Conservation (phyloP, 495 filamentous ascomycete genomes). For the Pseudevernia furfuracea region DNA sequence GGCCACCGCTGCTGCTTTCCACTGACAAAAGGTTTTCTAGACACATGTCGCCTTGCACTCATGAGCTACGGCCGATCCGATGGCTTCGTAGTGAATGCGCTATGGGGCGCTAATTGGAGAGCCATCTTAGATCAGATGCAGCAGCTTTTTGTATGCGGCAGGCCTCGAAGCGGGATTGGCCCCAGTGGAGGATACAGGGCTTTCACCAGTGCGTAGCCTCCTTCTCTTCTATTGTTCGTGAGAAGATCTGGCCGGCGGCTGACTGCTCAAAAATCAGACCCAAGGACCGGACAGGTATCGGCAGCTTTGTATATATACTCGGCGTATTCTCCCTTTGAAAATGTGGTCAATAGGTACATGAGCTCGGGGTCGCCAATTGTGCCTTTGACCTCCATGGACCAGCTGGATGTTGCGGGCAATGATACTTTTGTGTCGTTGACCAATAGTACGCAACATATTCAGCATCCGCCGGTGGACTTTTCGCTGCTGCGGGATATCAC, state of each 20-base stretch:
- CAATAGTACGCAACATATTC: background rate
- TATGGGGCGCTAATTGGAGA: slow-evolving; percentile 4
- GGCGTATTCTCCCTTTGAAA: slow-evolving; percentile 3
- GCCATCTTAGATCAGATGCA: background rate
- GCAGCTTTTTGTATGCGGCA: background rate
- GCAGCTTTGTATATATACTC: slow-evolving; percentile 11
- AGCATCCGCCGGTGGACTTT: background rate
- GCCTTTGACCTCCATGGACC: background rate
- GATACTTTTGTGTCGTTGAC: background rate
- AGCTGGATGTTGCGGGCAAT: background rate
- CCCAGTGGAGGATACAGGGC: background rate
- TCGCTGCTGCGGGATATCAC: background rate
- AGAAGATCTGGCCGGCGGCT: background rate
- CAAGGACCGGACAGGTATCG: no score
- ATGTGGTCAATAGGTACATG: slow-evolving; percentile 2
- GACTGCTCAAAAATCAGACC: background rate
- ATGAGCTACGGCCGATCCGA: background rate
- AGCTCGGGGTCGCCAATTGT: background rate
- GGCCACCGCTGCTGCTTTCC: background rate
- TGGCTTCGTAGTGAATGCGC: background rate
- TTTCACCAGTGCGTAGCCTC: background rate
- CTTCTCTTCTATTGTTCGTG: background rate
- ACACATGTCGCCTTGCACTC: slow-evolving; percentile 1
- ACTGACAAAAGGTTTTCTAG: background rate
- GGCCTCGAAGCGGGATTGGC: background rate